Evolutionary conservation across 495 filamentous ascomycete species (phyloP).

Genomic region (Chaetomium fimeti): DNA sequence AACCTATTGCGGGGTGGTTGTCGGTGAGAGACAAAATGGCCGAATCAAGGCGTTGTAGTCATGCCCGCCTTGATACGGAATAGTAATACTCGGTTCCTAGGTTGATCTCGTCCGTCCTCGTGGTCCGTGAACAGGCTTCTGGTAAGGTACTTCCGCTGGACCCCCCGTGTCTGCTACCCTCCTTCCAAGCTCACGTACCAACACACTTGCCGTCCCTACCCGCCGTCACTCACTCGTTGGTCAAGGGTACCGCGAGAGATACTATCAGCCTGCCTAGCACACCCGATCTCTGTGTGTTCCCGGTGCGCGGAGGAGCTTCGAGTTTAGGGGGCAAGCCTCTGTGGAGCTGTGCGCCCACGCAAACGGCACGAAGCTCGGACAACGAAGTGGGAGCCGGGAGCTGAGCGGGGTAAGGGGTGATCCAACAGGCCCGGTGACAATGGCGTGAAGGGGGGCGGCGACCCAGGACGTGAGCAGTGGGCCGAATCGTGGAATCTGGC

Average conservation of each 20-base stretch:
- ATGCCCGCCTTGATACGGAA: constrained; percentile 27
- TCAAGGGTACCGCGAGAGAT: background rate
- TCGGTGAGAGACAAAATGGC: constrained; percentile 23
- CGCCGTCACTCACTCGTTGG: constrained; percentile 1
- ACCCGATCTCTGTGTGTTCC: background rate
- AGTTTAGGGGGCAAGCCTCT: background rate
- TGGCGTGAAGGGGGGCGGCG: background rate
- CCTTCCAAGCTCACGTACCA: background rate
- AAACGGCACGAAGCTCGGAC: background rate
- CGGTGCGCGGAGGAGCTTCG: background rate
- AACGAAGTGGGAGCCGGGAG: background rate
- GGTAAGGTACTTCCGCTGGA: background rate
- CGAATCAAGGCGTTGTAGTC: constrained; percentile 29
- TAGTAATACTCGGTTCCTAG: constrained; percentile 23
- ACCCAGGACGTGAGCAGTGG: background rate
- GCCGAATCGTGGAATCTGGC: background rate
- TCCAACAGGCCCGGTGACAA: constrained; percentile 1
- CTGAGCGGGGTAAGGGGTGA: background rate
- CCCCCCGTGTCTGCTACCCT: background rate
- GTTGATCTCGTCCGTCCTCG: constrained; percentile 12
- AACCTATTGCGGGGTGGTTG: constrained; percentile 33
- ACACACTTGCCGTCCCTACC: background rate
- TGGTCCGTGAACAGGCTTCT: constrained; percentile 4
- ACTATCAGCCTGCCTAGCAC: background rate
- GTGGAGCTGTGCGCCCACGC: background rate